Conservation (phyloP, 495 filamentous ascomycete genomes). For the Aspergillus heteromorphus region DNA sequence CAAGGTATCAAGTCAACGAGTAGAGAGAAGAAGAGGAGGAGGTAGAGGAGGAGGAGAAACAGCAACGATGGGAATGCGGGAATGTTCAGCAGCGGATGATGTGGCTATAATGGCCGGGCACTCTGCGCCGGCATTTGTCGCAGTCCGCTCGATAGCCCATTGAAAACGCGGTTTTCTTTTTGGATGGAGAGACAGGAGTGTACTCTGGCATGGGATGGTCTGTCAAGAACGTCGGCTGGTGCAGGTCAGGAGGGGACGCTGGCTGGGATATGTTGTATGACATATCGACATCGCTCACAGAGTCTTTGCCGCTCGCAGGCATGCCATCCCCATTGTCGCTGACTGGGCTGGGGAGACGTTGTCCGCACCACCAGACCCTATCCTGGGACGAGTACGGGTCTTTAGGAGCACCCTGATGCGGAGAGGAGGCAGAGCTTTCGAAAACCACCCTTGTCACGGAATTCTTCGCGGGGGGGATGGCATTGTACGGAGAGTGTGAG, state of each 20-base stretch:
- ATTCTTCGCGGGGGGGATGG: constrained; percentile 2
- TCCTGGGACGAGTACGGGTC: constrained; percentile 25
- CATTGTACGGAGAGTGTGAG: constrained; percentile 19
- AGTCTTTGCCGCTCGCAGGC: constrained; percentile 27
- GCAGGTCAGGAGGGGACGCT: constrained; percentile 6
- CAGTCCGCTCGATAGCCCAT: constrained; percentile 86
- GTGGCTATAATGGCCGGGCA: constrained; percentile 86
- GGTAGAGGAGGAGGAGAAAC: not conserved
- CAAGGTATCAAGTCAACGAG: not conserved
- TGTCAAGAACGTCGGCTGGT: not conserved
- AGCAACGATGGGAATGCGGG: constrained; percentile 6
- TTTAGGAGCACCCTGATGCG: not conserved
- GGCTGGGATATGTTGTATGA: constrained; percentile 7
- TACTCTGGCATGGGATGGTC: not conserved
- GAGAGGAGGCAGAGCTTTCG: not conserved
- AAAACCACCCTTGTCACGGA: too few species aligned
- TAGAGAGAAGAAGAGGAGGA: not conserved
- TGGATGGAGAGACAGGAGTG: constrained; percentile 3
- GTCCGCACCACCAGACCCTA: constrained; percentile 41
- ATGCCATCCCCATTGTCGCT: constrained; percentile 58
- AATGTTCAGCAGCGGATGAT: constrained; percentile 46
- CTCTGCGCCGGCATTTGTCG: constrained; percentile 72
- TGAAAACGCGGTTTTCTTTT: constrained; percentile 56
- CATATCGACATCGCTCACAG: constrained; percentile 20
- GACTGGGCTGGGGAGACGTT: constrained; percentile 65